phyloP scores from a whole-genome alignment of 495 filamentous ascomycete genomes.

The Penicillium macrosclerotiorum region DNA sequence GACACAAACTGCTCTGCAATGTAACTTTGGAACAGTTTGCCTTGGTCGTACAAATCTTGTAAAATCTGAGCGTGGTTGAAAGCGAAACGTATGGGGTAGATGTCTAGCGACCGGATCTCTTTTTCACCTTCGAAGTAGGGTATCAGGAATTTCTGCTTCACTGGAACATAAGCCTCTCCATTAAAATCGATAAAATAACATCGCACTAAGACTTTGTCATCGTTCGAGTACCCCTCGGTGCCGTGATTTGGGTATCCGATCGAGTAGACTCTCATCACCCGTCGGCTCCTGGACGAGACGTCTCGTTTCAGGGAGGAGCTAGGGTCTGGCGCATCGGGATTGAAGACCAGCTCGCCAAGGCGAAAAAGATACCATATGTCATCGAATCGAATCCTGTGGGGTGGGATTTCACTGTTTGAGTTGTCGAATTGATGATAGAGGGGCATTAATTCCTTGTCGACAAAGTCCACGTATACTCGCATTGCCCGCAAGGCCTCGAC shows the following conservation, averaged over 20 bases:
- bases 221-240: background rate
- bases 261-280: conserved; percentile 7
- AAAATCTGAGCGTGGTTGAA: background rate
- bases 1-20: background rate
- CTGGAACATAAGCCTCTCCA: background rate
- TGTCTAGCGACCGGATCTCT: conserved; percentile 1
- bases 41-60: background rate
- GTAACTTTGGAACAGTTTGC: background rate
- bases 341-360: background rate
- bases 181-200: conserved; percentile 1
- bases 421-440: background rate
- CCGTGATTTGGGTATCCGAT: conserved; percentile 4
- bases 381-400: background rate
- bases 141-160: background rate
- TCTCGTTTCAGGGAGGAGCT: background rate
- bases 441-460: background rate
- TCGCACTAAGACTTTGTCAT: background rate
- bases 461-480: conserved; percentile 3
- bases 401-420: background rate
- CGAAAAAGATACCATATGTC: conserved; percentile 3
- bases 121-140: background rate
- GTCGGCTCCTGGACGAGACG: background rate
- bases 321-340: background rate
- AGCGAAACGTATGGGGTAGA: background rate
- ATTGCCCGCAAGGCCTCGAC: background rate